Percentiles rank a stretch among this genome's conserved stretches.
These are phyloP conservation scores for Cladosporium cucumerinum DNA, from an alignment of 2,329 filamentous ascomycete species.

Conservation along the genomic window DNA sequence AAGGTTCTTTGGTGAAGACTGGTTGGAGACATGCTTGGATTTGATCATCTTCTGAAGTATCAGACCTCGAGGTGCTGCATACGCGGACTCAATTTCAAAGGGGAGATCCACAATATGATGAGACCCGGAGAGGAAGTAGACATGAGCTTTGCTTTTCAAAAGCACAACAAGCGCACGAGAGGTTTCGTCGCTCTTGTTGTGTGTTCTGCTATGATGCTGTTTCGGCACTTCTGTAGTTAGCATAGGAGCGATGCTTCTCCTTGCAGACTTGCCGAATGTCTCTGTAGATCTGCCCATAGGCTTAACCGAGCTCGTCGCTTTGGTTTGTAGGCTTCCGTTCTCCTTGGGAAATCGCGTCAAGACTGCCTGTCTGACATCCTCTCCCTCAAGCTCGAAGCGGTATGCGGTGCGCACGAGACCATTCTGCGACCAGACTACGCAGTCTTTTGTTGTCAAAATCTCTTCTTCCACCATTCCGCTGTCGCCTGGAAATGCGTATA, in stretches of 20 bases:
- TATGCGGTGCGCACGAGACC: conserved; percentile 81
- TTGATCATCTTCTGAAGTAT: conserved; percentile 70
- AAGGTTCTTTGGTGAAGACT: conserved; percentile 42
- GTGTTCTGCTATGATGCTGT: not conserved
- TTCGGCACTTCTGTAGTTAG: not conserved
- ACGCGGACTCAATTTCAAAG: conserved; percentile 53
- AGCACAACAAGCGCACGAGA: conserved; percentile 75
- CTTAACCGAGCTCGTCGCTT: not conserved
- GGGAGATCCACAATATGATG: conserved; percentile 89
- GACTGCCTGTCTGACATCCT: conserved; percentile 79
- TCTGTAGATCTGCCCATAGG: not conserved
- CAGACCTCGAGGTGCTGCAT: conserved; percentile 11
- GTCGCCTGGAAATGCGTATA: conserved; percentile 45
- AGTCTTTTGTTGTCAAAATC: conserved; percentile 68
- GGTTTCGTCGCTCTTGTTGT: not conserved
- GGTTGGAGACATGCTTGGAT: conserved; percentile 40
- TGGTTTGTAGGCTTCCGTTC: not conserved
- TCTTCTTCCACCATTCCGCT: conserved; percentile 64
- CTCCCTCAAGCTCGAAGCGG: conserved; percentile 80
- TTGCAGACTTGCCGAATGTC: conserved; percentile 3
- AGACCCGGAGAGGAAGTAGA: conserved; percentile 85
- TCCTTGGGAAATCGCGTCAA: conserved; percentile 71
- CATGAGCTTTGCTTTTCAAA: conserved; percentile 85
- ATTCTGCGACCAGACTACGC: conserved; percentile 86
- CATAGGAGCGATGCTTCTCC: conserved; percentile 7